Percentiles rank a stretch among this genome's conserved stretches.
Evolutionary conservation across 2,329 filamentous ascomycete genomes (phyloP).

Genomic region (Phialophora chinensis): DNA sequence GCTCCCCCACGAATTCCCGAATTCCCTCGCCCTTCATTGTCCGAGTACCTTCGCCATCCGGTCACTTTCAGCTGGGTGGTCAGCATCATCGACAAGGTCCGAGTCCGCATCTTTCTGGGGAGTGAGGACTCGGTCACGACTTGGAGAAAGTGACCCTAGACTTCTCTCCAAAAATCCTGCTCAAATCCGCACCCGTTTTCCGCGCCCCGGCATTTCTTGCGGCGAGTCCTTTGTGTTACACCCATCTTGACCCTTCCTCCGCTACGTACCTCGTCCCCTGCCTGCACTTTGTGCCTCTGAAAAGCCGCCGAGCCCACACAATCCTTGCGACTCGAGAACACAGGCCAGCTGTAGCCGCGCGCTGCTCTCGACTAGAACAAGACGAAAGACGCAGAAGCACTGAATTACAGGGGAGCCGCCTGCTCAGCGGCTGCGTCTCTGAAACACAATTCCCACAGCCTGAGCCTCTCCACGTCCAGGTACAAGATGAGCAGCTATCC

Average conservation of each 20-base stretch:
- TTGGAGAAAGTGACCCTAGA: conserved; percentile 21
- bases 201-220: conserved; percentile 26
- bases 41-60: background rate
- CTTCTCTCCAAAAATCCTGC: conserved; percentile 19
- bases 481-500: conserved; percentile 37
- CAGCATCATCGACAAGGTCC: conserved; percentile 7
- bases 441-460: conserved; percentile 15
- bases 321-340: background rate
- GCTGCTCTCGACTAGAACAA: conserved; percentile 1
- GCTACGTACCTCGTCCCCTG: conserved; percentile 12
- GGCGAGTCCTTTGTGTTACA: conserved; percentile 18
- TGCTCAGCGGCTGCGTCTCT: conserved; percentile 31
- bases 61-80: background rate
- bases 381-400: background rate
- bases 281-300: background rate
- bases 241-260: conserved; percentile 11
- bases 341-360: conserved; percentile 11
- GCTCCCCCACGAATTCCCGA: conserved; percentile 5
- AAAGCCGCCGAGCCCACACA: background rate
- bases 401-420: conserved; percentile 28
- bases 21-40: background rate
- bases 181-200: conserved; percentile 11
- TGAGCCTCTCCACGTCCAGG: background rate
- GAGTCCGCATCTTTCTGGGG: conserved; percentile 5
- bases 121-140: conserved; percentile 1